Percentiles rank a stretch among this genome's conserved stretches.
phyloP scores from a whole-genome alignment of 495 filamentous ascomycete genomes.

The Friedmanniomyces endolithicus region DNA sequence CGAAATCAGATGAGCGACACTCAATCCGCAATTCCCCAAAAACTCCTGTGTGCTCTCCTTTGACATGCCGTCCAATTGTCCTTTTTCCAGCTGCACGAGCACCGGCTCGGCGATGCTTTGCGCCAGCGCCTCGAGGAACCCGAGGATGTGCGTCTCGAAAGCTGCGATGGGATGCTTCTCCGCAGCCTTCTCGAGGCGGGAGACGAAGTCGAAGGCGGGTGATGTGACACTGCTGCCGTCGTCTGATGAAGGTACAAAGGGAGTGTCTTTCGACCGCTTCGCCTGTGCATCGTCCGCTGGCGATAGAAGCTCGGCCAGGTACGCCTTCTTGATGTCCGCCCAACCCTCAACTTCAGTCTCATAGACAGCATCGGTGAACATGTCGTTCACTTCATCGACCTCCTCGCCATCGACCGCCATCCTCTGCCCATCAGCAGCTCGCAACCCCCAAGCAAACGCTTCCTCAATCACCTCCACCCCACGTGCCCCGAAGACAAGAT shows the following conservation, averaged over 20 bases:
- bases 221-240: slow-evolving; percentile 9
- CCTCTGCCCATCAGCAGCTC: background rate
- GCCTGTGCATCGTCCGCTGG: background rate
- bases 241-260: slow-evolving; percentile 5
- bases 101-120: slow-evolving; percentile 19
- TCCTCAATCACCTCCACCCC: slow-evolving; percentile 18
- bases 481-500: slow-evolving; percentile 25
- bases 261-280: slow-evolving; percentile 6
- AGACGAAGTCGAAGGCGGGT: slow-evolving; percentile 5
- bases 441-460: slow-evolving; percentile 13
- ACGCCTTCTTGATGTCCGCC: slow-evolving; percentile 16
- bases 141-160: slow-evolving; percentile 21
- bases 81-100: slow-evolving; percentile 26
- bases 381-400: slow-evolving; percentile 20
- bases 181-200: slow-evolving; percentile 4
- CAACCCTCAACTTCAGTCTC: slow-evolving; percentile 21
- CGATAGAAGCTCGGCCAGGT: slow-evolving; percentile 5
- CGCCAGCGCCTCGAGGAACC: slow-evolving; percentile 21
- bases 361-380: slow-evolving; percentile 21
- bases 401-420: slow-evolving; percentile 1
- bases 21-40: slow-evolving; percentile 10
- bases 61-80: slow-evolving; percentile 24
- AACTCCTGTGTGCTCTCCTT: slow-evolving; percentile 22
- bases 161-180: slow-evolving; percentile 6
- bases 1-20: background rate